These are phyloP conservation scores for Pyrenochaeta sp. DNA, from an alignment of 2,329 filamentous ascomycete species.

Conservation along the genomic window DNA sequence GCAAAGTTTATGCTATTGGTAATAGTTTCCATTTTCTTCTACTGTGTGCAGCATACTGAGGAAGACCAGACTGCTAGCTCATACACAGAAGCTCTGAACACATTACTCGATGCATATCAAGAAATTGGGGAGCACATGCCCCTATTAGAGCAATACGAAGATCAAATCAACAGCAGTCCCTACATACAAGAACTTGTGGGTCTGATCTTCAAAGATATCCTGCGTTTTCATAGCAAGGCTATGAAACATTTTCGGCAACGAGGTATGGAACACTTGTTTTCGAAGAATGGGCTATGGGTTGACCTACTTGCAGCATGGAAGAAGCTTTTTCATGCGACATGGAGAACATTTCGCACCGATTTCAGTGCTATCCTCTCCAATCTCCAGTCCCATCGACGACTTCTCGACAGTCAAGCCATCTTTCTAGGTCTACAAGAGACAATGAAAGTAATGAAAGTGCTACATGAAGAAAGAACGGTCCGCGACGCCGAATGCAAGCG, in stretches of 20 bases:
- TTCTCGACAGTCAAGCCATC: constrained; percentile 41
- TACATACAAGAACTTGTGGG: background rate
- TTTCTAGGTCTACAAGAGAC: constrained; percentile 19
- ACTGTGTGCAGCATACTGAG: background rate
- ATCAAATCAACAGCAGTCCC: background rate
- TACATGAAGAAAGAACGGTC: background rate
- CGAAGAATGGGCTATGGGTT: background rate
- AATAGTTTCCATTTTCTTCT: background rate
- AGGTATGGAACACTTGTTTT: background rate
- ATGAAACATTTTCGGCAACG: constrained; percentile 10
- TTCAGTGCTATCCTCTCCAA: constrained; percentile 42
- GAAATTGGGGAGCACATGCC: background rate
- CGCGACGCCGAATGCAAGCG: no score
- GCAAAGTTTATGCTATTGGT: background rate
- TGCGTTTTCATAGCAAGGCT: constrained; percentile 21
- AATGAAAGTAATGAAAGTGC: constrained; percentile 7
- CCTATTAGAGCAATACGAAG: background rate
- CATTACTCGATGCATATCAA: background rate
- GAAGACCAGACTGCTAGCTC: background rate
- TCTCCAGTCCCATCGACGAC: constrained; percentile 32
- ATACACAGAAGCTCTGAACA: background rate
- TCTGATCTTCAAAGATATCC: constrained; percentile 16
- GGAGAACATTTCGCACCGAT: constrained; percentile 40
- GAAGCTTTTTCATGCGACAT: constrained; percentile 43
- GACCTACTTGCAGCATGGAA: constrained; percentile 32